phyloP scores from a whole-genome alignment of 805 yeast species.

The Wickerhamiella galacta region DNA sequence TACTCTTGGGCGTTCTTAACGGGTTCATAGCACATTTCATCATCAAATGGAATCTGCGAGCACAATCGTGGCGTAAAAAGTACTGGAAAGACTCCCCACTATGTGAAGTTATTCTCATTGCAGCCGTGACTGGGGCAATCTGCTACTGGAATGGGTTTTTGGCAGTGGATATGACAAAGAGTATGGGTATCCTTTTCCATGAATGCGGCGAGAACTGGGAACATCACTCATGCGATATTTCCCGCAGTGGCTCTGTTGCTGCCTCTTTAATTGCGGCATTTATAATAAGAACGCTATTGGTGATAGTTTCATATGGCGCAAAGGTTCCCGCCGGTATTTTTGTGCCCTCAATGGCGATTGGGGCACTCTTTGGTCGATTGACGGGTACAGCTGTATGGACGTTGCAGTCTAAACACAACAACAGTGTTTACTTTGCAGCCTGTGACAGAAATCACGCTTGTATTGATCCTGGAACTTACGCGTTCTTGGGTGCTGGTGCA shows the following conservation, averaged over 20 bases:
- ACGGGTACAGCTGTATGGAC: slow-evolving; percentile 56
- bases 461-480: slow-evolving; percentile 87
- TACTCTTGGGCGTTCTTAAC: slow-evolving; percentile 73
- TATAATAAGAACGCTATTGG: slow-evolving; percentile 46
- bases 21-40: slow-evolving; percentile 77
- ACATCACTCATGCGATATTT: slow-evolving; percentile 18
- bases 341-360: slow-evolving; percentile 95
- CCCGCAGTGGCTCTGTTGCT: slow-evolving; percentile 22
- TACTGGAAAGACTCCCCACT: slow-evolving; percentile 43
- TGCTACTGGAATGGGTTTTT: slow-evolving; percentile 75
- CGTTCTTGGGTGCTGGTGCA: slow-evolving; percentile 92
- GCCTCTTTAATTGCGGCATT: slow-evolving; percentile 54
- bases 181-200: slow-evolving; percentile 77
- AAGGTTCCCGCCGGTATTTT: slow-evolving; percentile 93
- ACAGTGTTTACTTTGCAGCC: slow-evolving; percentile 22
- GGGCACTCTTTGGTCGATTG: slow-evolving; percentile 86
- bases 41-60: slow-evolving; percentile 55
- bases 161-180: slow-evolving; percentile 82
- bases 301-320: slow-evolving; percentile 77
- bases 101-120: slow-evolving; percentile 52
- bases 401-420: slow-evolving; percentile 26
- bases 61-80: slow-evolving; percentile 59
- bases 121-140: slow-evolving; percentile 53
- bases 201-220: slow-evolving; percentile 48
- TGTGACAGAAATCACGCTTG: slow-evolving; percentile 34